Base-by-base conservation (phyloP, 306 rosid species). In the Arachis stenosperma region DNA sequence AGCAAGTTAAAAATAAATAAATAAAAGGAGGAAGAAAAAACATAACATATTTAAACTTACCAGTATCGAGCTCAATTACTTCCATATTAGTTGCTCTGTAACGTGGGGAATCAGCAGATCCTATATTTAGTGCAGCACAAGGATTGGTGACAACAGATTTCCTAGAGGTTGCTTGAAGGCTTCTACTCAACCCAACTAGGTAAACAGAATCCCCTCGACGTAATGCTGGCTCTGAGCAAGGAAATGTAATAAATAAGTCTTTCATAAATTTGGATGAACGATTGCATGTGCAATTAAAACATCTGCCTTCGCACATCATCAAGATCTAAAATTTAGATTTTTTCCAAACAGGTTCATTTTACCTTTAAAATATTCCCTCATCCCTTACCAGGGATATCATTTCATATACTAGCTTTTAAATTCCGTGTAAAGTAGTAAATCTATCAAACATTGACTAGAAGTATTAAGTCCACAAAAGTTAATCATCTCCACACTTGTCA, bases 141-240 rank as follows among this genome's bases (percentile, higher is more conserved):
- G 98, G 97, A 79, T 94, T 94, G 70, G 96, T 94, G 53, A 94
- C 98, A 71, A 85, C 90, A 17, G 98, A 94, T 81, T 89, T 94
- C 79, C 98, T 89, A 71, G 98, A 94, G 75, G 98, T 94, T 81
- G 97, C 97, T 84, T 91, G 98, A 43, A 94, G 95, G 87, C 94
- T 94, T 88, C 98, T 89, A 83, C 97, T 89, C 84, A 94, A 84
- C 61, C 98, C 98, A 74, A 91, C 91, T 27, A 94, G 97, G 81
- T 86, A 82, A 73, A 94, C 97, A 15, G 98, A 94, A 84, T 94
- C 97, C 14, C 98, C 98, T 63, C 98, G 90, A 30, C 83, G 78
- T 71, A 94, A 80, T 75, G 86, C 86, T 14, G 98, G 97, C 63
- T 89, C 98, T 94, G 91, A 37, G 79, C 71, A 81, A 78, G 57